phyloP scores from a whole-genome alignment of 139 green algal genomes.

The Chlorella sorokiniana region DNA sequence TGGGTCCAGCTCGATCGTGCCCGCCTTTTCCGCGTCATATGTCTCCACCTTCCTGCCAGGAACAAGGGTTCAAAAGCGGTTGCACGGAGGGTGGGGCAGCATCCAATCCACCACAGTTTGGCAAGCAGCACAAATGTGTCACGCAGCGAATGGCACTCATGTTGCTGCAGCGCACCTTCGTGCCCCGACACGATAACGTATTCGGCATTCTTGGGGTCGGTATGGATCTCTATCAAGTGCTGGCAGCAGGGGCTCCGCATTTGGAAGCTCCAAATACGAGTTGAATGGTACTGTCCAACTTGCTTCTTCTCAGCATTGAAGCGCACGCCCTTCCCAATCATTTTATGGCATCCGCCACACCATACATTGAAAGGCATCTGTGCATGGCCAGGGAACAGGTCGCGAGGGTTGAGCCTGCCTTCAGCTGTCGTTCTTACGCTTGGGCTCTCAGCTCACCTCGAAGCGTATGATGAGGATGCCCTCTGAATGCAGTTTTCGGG shows the following conservation, averaged over 20 bases:
- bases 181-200: constrained; percentile 78
- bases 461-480: constrained; percentile 97
- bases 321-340: constrained; percentile 95
- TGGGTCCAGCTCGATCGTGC: constrained; percentile 59
- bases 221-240: constrained; percentile 85
- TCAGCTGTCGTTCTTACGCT: neutral
- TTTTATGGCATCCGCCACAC: constrained; percentile 85
- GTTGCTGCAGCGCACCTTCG: constrained; percentile 45
- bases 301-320: constrained; percentile 99
- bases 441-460: constrained; percentile 57
- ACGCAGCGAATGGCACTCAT: neutral
- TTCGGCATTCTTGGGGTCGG: constrained; percentile 90
- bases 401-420: neutral
- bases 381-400: neutral
- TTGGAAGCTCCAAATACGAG: constrained; percentile 90
- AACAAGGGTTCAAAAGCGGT: neutral
- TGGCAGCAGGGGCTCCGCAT: constrained; percentile 92
- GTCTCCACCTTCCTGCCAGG: constrained; percentile 57
- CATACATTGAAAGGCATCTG: constrained; percentile 95
- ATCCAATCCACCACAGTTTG: neutral
- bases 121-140: neutral
- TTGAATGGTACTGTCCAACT: constrained; percentile 89
- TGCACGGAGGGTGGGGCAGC: neutral
- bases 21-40: constrained; percentile 65
- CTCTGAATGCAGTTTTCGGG: constrained; percentile 79